Evolutionary conservation across 2,329 filamentous ascomycete species (phyloP), one percentile per base, ranked within the genome.

Genomic region (Aspergillus persii): DNA sequence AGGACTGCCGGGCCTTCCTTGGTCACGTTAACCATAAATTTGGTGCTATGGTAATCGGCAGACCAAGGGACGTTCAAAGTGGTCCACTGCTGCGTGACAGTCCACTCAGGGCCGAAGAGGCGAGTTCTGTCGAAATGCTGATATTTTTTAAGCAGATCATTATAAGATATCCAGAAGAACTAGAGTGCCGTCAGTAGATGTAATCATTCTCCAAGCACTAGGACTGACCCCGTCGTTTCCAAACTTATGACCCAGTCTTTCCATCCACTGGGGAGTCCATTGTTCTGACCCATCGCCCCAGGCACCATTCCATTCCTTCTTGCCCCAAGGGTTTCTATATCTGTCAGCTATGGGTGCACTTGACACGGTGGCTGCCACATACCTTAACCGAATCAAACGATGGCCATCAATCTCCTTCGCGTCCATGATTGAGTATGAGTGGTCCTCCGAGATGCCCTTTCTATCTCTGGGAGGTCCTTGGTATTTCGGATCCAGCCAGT

Each of bases 201-300:
- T 29, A 12, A 27, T 18, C 1, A 18, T n/a, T 33, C 8, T 27
- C 9, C 3, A 4, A 6, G 15, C 4, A 18, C 9, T 15, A 26
- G 49, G 11, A 57, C 64, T 18, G 70, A 79, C 85, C 27, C 89
- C 90, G 66, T 93, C 90, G 64, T 91, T 88, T 44, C 90, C 89
- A 65, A 93, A 93, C 47, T 84, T 86, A 70, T 93, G 89, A 50
- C 83, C 81, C 0, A 95, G 81, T 66, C 88, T 86, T 60, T 86
- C 77, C 75, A 94, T 86, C 84, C 89, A 91, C 65, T 92, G 87
- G 0, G 89, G 81, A 1, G 89, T 94, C 91, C 91, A 96, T 73
- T 94, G 88, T 67, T 91, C 89, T 6, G 89, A 91, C 0, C 91
- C 91, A 69, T 95, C 91, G 41, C 85, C 88, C 90, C 91, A 95